Evolutionary conservation across 2,329 filamentous ascomycete genomes (phyloP).

Genomic region (Chrysoporthe deuterocubensis): DNA sequence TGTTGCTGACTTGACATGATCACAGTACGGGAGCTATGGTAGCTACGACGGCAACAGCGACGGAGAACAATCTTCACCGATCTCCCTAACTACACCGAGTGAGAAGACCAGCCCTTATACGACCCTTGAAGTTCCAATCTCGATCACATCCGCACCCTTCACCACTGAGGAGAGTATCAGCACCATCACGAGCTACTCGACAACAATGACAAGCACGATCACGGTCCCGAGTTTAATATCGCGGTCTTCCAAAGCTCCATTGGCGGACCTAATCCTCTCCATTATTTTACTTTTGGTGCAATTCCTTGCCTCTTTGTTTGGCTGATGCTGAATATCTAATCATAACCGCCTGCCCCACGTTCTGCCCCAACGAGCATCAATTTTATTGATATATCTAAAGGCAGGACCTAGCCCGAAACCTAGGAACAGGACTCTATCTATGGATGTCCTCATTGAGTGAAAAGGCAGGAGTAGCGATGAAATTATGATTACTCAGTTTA

Average conservation of each 20-base stretch:
- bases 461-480: too few species aligned
- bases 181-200: background rate
- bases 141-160: background rate
- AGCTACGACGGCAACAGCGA: background rate
- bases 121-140: background rate
- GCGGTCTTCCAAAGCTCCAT: background rate
- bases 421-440: too few species aligned
- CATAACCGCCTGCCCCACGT: too few species aligned
- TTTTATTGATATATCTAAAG: too few species aligned
- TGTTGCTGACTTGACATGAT: background rate
- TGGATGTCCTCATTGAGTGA: too few species aligned
- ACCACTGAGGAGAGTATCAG: background rate
- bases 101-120: background rate
- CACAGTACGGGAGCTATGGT: background rate
- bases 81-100: background rate
- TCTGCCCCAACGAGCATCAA: too few species aligned
- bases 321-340: background rate
- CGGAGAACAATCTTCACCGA: background rate
- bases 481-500: too few species aligned
- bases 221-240: background rate
- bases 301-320: background rate
- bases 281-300: background rate
- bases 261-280: background rate
- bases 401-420: too few species aligned
- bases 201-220: background rate